Evolutionary conservation across 768 basidiomycete species (phyloP).

Genomic region (Termitomyces eurrhizus): DNA sequence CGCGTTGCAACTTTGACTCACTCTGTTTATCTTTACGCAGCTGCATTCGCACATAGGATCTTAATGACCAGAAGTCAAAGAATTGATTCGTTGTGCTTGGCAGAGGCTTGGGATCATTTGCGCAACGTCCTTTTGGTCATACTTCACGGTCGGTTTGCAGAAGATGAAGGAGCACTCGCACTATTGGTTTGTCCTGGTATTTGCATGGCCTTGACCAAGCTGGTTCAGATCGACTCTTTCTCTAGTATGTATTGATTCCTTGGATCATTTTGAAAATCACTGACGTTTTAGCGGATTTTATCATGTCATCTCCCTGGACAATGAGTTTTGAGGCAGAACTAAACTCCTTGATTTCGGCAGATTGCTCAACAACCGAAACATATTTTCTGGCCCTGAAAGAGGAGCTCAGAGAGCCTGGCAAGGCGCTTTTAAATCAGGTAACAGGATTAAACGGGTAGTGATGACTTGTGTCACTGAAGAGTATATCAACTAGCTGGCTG

Average conservation of each 20-base stretch:
- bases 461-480: neutral
- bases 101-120: constrained; percentile 55
- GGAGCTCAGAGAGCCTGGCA: constrained; percentile 24
- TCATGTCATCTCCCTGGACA: constrained; percentile 48
- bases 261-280: neutral
- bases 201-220: constrained; percentile 41
- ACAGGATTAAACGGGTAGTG: neutral
- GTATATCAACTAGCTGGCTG: neutral
- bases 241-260: constrained; percentile 21
- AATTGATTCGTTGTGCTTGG: constrained; percentile 33
- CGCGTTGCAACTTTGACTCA: neutral
- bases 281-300: constrained; percentile 20
- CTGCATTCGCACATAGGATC: constrained; percentile 44
- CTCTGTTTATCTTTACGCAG: constrained; percentile 23
- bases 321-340: constrained; percentile 38
- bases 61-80: constrained; percentile 18
- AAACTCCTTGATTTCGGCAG: constrained; percentile 21
- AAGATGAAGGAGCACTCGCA: constrained; percentile 47
- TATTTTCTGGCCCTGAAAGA: constrained; percentile 28
- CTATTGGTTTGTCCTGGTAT: constrained; percentile 45
- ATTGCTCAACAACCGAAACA: constrained; percentile 8
- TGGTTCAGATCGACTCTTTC: constrained; percentile 26
- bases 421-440: constrained; percentile 26
- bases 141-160: constrained; percentile 38
- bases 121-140: constrained; percentile 46